These are phyloP conservation scores for Monosporascus ibericus DNA, from an alignment of 2,329 filamentous ascomycete species.

Conservation along the genomic window DNA sequence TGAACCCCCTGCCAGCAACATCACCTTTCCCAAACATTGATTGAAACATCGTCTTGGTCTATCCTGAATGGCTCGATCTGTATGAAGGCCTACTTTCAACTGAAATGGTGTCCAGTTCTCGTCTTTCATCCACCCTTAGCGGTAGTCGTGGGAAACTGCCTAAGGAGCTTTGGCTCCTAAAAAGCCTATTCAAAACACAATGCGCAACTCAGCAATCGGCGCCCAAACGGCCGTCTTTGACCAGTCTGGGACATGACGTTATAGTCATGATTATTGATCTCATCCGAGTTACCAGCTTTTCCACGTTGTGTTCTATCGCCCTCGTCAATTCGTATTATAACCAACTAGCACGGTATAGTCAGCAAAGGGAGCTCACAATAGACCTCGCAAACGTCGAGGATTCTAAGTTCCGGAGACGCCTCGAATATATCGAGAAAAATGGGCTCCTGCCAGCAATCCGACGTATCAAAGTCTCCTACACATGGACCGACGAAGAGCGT, in stretches of 20 bases:
- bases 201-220: slow-evolving; percentile 6
- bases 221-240: slow-evolving; percentile 6
- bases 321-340: slow-evolving; percentile 1
- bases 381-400: too few species aligned
- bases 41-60: too few species aligned
- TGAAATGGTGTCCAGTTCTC: too few species aligned
- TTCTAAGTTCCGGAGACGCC: not conserved
- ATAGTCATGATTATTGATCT: slow-evolving; percentile 3
- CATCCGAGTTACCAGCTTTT: slow-evolving; percentile 2
- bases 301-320: not conserved
- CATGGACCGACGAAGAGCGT: not conserved
- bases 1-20: too few species aligned
- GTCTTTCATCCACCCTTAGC: too few species aligned
- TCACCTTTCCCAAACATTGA: too few species aligned
- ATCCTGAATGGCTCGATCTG: too few species aligned
- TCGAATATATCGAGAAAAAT: not conserved
- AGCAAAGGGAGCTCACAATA: not conserved
- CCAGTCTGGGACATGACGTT: slow-evolving; percentile 2
- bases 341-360: slow-evolving; percentile 2
- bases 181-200: too few species aligned
- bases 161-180: too few species aligned
- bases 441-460: slow-evolving; percentile 1
- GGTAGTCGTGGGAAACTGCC: too few species aligned
- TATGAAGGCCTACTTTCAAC: too few species aligned
- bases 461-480: too few species aligned